These are phyloP conservation scores for Trichoderma sp. DNA, from an alignment of 2,329 filamentous ascomycete genomes.

Conservation along the genomic window DNA sequence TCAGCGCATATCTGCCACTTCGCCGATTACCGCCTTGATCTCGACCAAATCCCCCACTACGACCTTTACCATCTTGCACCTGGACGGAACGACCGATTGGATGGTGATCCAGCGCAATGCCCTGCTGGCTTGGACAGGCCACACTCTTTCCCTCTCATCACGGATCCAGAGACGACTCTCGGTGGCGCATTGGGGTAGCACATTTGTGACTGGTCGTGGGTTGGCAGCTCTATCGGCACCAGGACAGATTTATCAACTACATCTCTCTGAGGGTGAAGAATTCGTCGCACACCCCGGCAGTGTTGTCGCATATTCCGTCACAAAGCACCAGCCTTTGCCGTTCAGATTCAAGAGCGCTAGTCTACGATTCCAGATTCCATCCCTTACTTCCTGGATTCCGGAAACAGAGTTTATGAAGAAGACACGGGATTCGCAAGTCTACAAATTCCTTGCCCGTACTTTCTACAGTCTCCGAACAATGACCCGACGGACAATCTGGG, in stretches of 20 bases:
- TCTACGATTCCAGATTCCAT: constrained; percentile 76
- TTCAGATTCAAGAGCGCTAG: constrained; percentile 82
- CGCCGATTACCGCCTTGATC: constrained; percentile 83
- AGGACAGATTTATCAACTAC: constrained; percentile 86
- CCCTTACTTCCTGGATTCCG: constrained; percentile 61
- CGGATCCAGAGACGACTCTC: constrained; percentile 72
- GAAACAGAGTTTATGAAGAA: constrained; percentile 70
- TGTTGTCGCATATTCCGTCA: constrained; percentile 84
- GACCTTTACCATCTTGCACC: constrained; percentile 80
- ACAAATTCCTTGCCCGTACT: constrained; percentile 65
- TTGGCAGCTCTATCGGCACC: constrained; percentile 80
- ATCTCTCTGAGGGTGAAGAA: constrained; percentile 77
- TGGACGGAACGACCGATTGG: constrained; percentile 95
- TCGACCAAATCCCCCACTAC: constrained; percentile 83
- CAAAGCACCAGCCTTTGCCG: constrained; percentile 69
- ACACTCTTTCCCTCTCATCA: constrained; percentile 74
- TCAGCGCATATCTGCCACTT: constrained; percentile 83
- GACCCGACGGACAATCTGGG: constrained; percentile 82
- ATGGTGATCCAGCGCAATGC: constrained; percentile 84
- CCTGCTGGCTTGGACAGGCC: constrained; percentile 93
- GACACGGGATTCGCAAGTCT: constrained; percentile 69
- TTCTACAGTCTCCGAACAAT: constrained; percentile 72
- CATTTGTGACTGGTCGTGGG: constrained; percentile 82
- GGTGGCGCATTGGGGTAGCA: constrained; percentile 87
- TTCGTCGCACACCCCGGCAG: constrained; percentile 90